Conservation (phyloP, 768 basidiomycete genomes). For the Tulasnella calospora region DNA sequence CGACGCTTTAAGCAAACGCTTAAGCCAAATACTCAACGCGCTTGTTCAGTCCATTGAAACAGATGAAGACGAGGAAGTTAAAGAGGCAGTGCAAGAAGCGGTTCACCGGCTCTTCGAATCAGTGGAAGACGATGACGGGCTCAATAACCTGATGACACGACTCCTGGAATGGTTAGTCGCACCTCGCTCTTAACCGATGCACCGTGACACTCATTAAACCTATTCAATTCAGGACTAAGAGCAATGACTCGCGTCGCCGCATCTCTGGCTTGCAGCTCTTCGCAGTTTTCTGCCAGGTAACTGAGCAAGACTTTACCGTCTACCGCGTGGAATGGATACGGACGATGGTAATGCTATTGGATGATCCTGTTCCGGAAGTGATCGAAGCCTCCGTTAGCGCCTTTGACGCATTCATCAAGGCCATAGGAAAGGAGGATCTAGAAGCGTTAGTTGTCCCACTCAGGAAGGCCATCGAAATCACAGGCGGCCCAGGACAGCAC, state of each 20-base stretch:
- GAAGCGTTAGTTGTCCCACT: constrained; percentile 87
- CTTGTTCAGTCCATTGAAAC: constrained; percentile 71
- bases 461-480: constrained; percentile 78
- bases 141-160: constrained; percentile 83
- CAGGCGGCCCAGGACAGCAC: constrained; percentile 65
- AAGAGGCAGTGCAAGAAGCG: constrained; percentile 66
- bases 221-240: constrained; percentile 60
- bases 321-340: constrained; percentile 95
- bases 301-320: constrained; percentile 71
- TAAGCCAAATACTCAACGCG: constrained; percentile 72
- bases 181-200: background rate
- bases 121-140: constrained; percentile 76
- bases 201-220: background rate
- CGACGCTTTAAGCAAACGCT: constrained; percentile 74
- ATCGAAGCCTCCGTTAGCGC: constrained; percentile 72
- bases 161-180: constrained; percentile 75
- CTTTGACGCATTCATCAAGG: constrained; percentile 83
- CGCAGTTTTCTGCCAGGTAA: constrained; percentile 74
- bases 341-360: constrained; percentile 75
- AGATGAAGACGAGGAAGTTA: constrained; percentile 61
- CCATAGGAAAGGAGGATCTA: constrained; percentile 85
- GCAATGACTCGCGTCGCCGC: constrained; percentile 62
- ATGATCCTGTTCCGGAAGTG: constrained; percentile 58
- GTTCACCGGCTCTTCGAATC: constrained; percentile 69
- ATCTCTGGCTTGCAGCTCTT: constrained; percentile 77